Conservation (phyloP, 371 early-diverging fungal genomes). For the Mortierella sp. region DNA sequence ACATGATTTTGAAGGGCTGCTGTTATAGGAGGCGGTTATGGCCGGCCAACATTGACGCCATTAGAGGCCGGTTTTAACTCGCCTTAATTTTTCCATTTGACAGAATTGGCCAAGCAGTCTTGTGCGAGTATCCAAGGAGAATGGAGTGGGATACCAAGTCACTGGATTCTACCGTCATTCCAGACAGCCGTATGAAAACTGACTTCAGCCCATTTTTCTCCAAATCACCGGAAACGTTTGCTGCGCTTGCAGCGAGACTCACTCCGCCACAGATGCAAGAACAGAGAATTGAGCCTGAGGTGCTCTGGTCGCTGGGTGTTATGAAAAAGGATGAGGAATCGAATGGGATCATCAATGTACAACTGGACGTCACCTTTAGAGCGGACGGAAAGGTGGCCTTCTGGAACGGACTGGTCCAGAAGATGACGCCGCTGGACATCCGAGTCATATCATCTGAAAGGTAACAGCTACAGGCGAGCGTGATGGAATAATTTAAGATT, state of each 20-base stretch:
- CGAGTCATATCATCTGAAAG: constrained; percentile 36
- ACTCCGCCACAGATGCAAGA: constrained; percentile 1
- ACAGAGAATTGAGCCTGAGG: constrained; percentile 2
- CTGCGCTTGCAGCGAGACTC: constrained; percentile 8
- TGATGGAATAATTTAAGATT: no score
- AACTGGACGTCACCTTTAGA: constrained; percentile 36
- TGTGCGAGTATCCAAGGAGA: constrained; percentile 16
- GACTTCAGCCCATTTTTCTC: constrained; percentile 36
- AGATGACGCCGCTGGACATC: constrained; percentile 35
- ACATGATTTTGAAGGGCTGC: not conserved
- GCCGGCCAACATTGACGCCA: no score
- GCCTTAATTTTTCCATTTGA: no score
- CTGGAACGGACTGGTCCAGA: constrained; percentile 39
- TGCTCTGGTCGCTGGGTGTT: constrained; percentile 28
- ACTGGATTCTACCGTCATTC: constrained; percentile 19
- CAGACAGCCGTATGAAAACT: constrained; percentile 10
- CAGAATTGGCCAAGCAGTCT: constrained; percentile 34
- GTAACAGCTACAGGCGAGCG: constrained; percentile 12
- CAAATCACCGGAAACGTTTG: constrained; percentile 1
- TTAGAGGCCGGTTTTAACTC: no score
- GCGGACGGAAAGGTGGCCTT: constrained; percentile 33
- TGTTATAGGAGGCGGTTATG: no score
- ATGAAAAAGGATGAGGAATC: constrained; percentile 4
- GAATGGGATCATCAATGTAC: not conserved
- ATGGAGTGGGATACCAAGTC: constrained; percentile 5